A percentile compares a stretch with the other conserved stretches of the same genome.
phyloP scores from a whole-genome alignment of 2,329 filamentous ascomycete genomes.

The Neurospora sp. region DNA sequence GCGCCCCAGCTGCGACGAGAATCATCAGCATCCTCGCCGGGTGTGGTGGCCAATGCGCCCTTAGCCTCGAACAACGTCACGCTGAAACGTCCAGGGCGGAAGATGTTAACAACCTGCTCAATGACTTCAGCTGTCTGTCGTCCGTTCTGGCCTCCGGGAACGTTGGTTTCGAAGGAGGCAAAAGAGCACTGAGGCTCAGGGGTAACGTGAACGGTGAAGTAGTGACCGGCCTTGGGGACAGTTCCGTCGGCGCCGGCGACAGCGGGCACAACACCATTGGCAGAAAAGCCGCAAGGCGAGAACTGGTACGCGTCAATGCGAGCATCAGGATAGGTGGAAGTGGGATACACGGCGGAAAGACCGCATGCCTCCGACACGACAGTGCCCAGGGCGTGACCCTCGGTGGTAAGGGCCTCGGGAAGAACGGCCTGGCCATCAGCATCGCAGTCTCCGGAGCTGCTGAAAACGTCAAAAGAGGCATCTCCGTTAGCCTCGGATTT shows the following conservation, averaged over 20 bases:
- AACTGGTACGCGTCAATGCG: constrained; percentile 95
- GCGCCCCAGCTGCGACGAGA: constrained; percentile 24
- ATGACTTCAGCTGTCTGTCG: constrained; percentile 85
- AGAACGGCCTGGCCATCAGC: constrained; percentile 37
- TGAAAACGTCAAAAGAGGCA: constrained; percentile 69
- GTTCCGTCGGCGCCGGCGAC: constrained; percentile 40
- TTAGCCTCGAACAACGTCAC: constrained; percentile 95
- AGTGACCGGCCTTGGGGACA: constrained; percentile 55
- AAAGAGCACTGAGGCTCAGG: constrained; percentile 96
- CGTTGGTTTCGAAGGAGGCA: constrained; percentile 96
- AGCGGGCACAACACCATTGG: constrained; percentile 87
- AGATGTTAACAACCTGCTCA: constrained; percentile 88
- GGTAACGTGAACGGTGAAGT: constrained; percentile 97
- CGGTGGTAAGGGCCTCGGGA: constrained; percentile 66
- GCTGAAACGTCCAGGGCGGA: constrained; percentile 95
- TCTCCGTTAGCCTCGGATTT: constrained; percentile 47
- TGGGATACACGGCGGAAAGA: constrained; percentile 79
- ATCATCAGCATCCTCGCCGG: constrained; percentile 16
- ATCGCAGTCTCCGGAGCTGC: constrained; percentile 45
- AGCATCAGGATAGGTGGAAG: constrained; percentile 78
- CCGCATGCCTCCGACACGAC: constrained; percentile 87
- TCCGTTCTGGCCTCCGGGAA: constrained; percentile 78
- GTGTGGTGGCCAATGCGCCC: constrained; percentile 22
- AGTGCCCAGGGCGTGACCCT: constrained; percentile 87
- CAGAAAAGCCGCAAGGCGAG: constrained; percentile 92